Evolutionary conservation across 768 basidiomycete species (phyloP).

Genomic region (Myochromella boudieri): DNA sequence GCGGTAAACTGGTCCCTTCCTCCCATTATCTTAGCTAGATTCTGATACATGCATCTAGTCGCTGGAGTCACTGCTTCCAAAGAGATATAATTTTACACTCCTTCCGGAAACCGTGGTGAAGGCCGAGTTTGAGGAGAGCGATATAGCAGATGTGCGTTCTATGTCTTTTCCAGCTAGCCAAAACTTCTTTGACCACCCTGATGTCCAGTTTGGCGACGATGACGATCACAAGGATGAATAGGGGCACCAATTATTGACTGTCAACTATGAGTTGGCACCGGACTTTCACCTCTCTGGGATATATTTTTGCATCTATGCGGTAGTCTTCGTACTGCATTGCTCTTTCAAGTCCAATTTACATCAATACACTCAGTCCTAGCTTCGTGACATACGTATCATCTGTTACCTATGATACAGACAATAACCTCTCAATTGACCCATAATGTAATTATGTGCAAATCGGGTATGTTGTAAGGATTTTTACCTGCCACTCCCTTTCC

Average conservation of each 20-base stretch:
- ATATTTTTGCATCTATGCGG: not conserved
- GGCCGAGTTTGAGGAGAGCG: constrained; percentile 70
- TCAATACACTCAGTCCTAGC: too few relatives aligned
- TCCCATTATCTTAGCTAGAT: not conserved
- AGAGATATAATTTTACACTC: constrained; percentile 72
- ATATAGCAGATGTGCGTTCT: constrained; percentile 82
- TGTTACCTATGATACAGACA: too few relatives aligned
- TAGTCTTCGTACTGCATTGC: constrained; percentile 3
- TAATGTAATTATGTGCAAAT: too few relatives aligned
- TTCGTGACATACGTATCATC: too few relatives aligned
- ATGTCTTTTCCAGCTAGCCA: constrained; percentile 71
- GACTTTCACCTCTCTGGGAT: constrained; percentile 29
- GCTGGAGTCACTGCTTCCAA: constrained; percentile 65
- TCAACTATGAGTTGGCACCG: too few relatives aligned
- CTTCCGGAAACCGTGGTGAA: constrained; percentile 70
- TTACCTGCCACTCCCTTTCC: too few relatives aligned
- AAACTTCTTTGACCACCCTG: constrained; percentile 78
- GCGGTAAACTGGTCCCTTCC: constrained; percentile 38
- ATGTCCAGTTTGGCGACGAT: constrained; percentile 71
- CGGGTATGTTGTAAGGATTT: too few relatives aligned
- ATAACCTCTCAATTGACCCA: too few relatives aligned
- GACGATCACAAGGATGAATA: constrained; percentile 50
- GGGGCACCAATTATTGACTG: constrained; percentile 8
- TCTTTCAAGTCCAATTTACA: too few relatives aligned
- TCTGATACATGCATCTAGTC: constrained; percentile 37